Base-by-base conservation (phyloP, 2,329 filamentous ascomycete genomes). In the Venturia carpophila region DNA sequence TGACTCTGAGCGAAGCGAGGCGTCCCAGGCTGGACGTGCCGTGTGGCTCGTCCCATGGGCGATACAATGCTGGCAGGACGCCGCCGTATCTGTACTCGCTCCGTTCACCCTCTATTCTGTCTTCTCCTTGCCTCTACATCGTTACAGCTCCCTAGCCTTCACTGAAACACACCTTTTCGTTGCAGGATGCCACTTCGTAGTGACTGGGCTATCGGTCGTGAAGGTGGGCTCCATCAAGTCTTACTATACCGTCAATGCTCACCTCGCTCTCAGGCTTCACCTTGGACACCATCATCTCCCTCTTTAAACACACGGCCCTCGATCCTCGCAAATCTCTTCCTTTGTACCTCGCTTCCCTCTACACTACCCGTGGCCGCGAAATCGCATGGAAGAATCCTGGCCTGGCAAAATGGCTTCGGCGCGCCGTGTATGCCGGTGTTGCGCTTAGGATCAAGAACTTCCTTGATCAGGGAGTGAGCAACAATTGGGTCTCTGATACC, bases 301-400 rank as follows among this genome's bases (percentile, higher is more conserved):
- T 88, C 49, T 71, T 91, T 68, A 80, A 82, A 68, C 78, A 78
- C 64, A 90, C 86, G 0, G 78, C 82, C 7, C 77, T 91, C 66
- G 88, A 89, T 71, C 87, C 88, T 1, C 78, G 79, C 47, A 75
- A 90, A 24, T 81, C 88, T 0, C 75, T 91, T 15, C 83, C 87
- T 0, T 77, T 90, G 30, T 70, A 90, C 56, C 79, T 90, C 5
- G 78, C 87, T 27, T 82, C 84, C 10, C 81, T 82, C 37, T 87
- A 84, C 77, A 89, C 87, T n/a, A 78, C 82, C 69, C 80, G 80
- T 68, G 87, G 88, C 62, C 78, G 80, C 65, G 76, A 83, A 63
- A 71, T 88, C 21, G 77, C 82, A 5, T 74, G 79, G 11, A 42
- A 70, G 43, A 70, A 75, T 67, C 79, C 82, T 19, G 76, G 72